Base-by-base conservation (phyloP, 768 basidiomycete genomes). In the Boletus rufocinnamomeus region DNA sequence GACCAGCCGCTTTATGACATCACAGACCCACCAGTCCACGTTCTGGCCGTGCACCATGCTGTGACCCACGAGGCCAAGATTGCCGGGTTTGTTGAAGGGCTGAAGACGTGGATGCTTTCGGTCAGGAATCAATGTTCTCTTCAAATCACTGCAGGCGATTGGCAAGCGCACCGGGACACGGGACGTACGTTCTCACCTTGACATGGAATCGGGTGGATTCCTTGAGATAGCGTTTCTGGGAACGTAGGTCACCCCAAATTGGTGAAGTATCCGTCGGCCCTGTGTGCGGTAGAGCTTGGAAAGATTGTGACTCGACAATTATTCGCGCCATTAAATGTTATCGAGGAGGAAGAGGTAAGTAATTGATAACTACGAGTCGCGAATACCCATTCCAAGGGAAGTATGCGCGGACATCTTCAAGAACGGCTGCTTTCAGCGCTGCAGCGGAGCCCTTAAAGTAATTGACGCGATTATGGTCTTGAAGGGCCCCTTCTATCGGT, bases 231-330 rank as follows among this genome's bases (percentile, higher is more conserved):
- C 87, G 78, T 72, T 84, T 77, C 72, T 85, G 87, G 5, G 86
- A 52, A 89, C 85, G 64, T 88, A 87, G 25, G 85, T 88, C 55
- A 86, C 78, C 55, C 87, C 87, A 65, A 89, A 89, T 6, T 83
- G 8, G 86, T 87, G 37, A 68, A 69, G 63, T 87, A 87, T 28
- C 87, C 85, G 58, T 88, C 86, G n/a, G 86, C 84, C 86, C 67
- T 72, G 55, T 10, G 32, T 44, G 23, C 9, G 25, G 9, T 35
- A 30, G 17, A 37, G 37, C 38, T 35, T 23, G 2, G 30, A 14
- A 23, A 52, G 51, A 16, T n/a, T 41, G n/a, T n/a, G 19, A 37
- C 16, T 37, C 35, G 35, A 37, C 35, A 37, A 17, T 16, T 17
- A 37, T 17, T 13, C 2, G 7, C 17, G 17, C 40, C 87, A 87